Percentiles rank a stretch among this genome's conserved stretches.
phyloP scores from a whole-genome alignment of 805 yeast species.

The Ogataea degrootiae region DNA sequence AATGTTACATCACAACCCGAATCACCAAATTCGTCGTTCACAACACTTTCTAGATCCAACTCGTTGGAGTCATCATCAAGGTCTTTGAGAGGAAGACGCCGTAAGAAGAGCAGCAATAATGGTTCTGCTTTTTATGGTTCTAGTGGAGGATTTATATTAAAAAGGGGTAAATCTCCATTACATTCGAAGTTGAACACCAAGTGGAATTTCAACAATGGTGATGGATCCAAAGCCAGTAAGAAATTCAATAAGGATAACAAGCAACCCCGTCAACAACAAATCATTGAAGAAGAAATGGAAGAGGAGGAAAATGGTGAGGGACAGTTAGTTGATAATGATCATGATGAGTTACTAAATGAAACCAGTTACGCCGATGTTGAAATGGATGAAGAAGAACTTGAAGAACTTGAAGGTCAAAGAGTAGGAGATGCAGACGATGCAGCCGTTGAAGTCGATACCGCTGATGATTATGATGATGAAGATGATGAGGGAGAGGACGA shows the following conservation, averaged over 20 bases:
- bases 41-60: conserved; percentile 30
- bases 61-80: conserved; percentile 32
- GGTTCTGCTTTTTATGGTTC: conserved; percentile 6
- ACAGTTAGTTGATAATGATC: background rate
- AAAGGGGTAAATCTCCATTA: conserved; percentile 31
- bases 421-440: conserved; percentile 11
- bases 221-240: conserved; percentile 5
- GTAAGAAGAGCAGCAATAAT: conserved; percentile 8
- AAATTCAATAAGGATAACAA: conserved; percentile 11
- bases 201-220: conserved; percentile 21
- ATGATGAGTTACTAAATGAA: conserved; percentile 7
- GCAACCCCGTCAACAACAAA: conserved; percentile 13
- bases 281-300: conserved; percentile 23
- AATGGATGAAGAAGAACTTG: conserved; percentile 10
- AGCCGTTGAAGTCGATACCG: conserved; percentile 9
- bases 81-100: conserved; percentile 23
- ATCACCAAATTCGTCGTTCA: conserved; percentile 32
- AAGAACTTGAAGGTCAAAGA: conserved; percentile 6
- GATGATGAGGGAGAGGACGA: conserved; percentile 13
- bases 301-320: conserved; percentile 3
- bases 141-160: conserved; percentile 10
- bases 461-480: conserved; percentile 6
- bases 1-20: conserved; percentile 23
- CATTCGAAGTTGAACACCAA: conserved; percentile 26
- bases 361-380: conserved; percentile 12